Conservation (phyloP, 2,329 filamentous ascomycete genomes). For the Cordyceps cicadae region DNA sequence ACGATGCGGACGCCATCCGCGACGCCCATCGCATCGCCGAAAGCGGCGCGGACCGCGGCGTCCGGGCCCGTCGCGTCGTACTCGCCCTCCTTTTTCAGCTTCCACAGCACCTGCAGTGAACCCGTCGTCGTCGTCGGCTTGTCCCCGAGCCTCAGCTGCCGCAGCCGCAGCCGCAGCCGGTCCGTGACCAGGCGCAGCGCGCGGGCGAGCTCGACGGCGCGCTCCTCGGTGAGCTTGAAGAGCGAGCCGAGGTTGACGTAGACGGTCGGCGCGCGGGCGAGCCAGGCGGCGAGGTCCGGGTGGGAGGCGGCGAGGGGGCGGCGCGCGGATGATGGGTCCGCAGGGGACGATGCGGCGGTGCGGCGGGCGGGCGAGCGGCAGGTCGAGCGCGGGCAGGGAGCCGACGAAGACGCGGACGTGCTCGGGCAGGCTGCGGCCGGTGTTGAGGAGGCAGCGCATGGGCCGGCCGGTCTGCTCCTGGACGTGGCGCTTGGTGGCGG, state of each 20-base stretch:
- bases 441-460: conserved; percentile 18
- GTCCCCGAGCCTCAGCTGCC: too few relatives aligned
- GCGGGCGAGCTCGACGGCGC: conserved; percentile 30
- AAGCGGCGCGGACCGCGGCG: conserved; percentile 15
- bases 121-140: neutral
- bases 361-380: conserved; percentile 28
- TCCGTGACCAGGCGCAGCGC: conserved; percentile 30
- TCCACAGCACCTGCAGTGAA: conserved; percentile 26
- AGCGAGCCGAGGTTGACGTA: conserved; percentile 42
- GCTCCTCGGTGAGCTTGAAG: conserved; percentile 21
- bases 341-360: conserved; percentile 36
- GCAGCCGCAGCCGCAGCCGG: too few relatives aligned
- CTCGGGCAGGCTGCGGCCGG: conserved; percentile 14
- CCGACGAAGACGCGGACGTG: conserved; percentile 20
- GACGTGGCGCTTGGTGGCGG: conserved; percentile 13
- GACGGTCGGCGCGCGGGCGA: conserved; percentile 33
- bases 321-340: conserved; percentile 36
- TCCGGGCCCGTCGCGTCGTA: conserved; percentile 11
- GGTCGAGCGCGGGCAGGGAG: conserved; percentile 28
- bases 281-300: conserved; percentile 34
- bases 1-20: conserved; percentile 28
- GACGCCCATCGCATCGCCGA: conserved; percentile 20
- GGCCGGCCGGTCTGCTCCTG: conserved; percentile 11
- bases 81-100: conserved; percentile 19
- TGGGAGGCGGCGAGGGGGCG: conserved; percentile 28